Evolutionary conservation across 1,139 yeast species (phyloP), one percentile per base, ranked within the genome.

Genomic region (Yamadazyma blattariae): DNA sequence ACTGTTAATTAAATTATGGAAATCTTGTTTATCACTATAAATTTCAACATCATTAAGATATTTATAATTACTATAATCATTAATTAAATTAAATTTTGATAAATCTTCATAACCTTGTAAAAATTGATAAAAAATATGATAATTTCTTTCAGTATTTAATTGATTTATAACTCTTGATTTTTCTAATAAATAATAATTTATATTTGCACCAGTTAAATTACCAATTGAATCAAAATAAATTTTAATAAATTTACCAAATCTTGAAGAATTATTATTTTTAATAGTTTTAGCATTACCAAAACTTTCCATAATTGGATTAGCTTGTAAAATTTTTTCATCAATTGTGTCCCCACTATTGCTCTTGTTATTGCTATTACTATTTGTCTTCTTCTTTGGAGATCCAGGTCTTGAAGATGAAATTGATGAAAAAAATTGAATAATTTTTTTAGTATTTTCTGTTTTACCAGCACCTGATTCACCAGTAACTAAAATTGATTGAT

Each of bases 401-500:
- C 11, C 10, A 10, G 28, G 23, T 25, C 25, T 30, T 23, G 46
- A 11, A 38, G 34, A 19, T 40, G 36, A 29, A 27, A 88, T 80
- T 6, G 90, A 81, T 0, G 97, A 88, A 38, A 94, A 70, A 58
- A 89, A 92, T 57, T 90, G 97, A 45, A 94, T 85, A 40, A 92
- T 90, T 52, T 86, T 88, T 58, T 92, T 92, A n/a, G 98, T 92
- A 49, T 88, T 92, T 61, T 92, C 98, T 0, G 98, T 92, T 57
- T 92, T 92, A 38, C 98, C 98, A 0, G 98, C 98, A 42, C 98
- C 99, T 20, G 96, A 85, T 57, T 94, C 99, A 42, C 99, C 99
- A 1, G 98, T 94, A 10, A 94, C 97, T 36, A 94, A 67, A 35
- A 94, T 88, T 12, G 95, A 82, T 61, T 94, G 98, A 58, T 90